Base-by-base conservation (phyloP, 163 green algal genomes). In the Scenedesmus sp. region DNA sequence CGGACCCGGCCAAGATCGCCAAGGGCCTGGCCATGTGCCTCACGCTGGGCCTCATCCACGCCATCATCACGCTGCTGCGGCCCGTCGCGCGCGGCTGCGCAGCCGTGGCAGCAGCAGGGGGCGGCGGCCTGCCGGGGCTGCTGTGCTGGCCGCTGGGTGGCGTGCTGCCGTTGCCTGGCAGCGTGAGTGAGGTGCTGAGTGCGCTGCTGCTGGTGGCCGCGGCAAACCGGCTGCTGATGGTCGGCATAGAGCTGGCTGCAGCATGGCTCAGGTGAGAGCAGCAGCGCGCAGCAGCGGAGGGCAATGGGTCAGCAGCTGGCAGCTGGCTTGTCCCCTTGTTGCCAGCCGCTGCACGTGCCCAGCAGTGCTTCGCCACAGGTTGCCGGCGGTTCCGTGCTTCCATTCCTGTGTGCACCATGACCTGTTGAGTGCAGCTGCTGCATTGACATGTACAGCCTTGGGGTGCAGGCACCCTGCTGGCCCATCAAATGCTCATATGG, bases 11-110 rank as follows among this genome's bases (percentile, higher is more conserved):
- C 5, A 16, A 80, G n/a, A 15, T 83, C 0, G 88, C 88, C 81
- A 92, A 88, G n/a, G 88, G 42, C n/a, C 82, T 92, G 6, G 88
- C 88, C n/a, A 56, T 88, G 80, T 83, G 68, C 30, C 81, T 88
- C 9, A 88, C 81, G 18, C 59, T 92, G 16, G 53, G 40, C 43
- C 24, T 83, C 16, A 76, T 88, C 16, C 43, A 88, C 33, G 12
- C 42, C 4, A 73, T 92, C 22, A 73, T 83, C 15, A 37, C 44
- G 6, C 37, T 51, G 46, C 61, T 88, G n/a, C 42, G 20, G n/a
- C 88, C 88, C 12, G 5, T 88, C 24, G 24, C 9, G 26, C 79
- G 53, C 18, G 26, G 4, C 37, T 92, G 88, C 22, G 59, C 43
- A 10, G 80, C 35, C 1, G 51, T 35, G 49, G 33, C 56, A 12